These are phyloP conservation scores for Voacanga thouarsii DNA, from an alignment of 257 asterid genomes.

Conservation along the genomic window DNA sequence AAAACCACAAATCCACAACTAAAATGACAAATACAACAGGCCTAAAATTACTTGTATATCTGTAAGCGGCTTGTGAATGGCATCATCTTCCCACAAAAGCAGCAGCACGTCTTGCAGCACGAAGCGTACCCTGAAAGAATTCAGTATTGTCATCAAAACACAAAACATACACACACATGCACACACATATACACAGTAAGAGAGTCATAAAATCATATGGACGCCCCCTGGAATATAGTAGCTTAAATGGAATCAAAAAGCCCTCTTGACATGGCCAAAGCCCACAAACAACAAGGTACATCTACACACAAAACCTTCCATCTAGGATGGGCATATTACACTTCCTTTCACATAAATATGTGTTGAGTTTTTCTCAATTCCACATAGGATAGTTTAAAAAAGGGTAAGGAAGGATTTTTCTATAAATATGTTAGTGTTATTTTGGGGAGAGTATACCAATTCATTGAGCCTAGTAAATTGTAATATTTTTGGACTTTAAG, in stretches of 20 bases:
- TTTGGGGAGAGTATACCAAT: too few species aligned
- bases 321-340: too few species aligned
- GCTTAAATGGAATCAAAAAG: not conserved
- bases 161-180: not conserved
- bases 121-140: slow-evolving; percentile 62
- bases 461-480: too few species aligned
- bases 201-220: too few species aligned
- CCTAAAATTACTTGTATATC: slow-evolving; percentile 75
- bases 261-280: not conserved
- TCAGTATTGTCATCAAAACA: slow-evolving; percentile 7
- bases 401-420: too few species aligned
- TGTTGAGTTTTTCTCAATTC: too few species aligned
- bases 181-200: not conserved
- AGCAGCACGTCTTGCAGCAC: slow-evolving; percentile 88
- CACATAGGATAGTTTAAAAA: too few species aligned
- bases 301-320: not conserved
- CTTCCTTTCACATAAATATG: not conserved
- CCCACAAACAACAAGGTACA: not conserved
- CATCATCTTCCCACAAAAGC: slow-evolving; percentile 95
- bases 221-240: not conserved
- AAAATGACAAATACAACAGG: slow-evolving; percentile 2
- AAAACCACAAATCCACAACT: slow-evolving; percentile 8
- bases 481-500: too few species aligned
- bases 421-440: too few species aligned
- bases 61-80: slow-evolving; percentile 79